Percentiles rank a stretch among this genome's conserved stretches.
phyloP scores from a whole-genome alignment of 2,329 filamentous ascomycete genomes.

The Thyridium curvatum region DNA sequence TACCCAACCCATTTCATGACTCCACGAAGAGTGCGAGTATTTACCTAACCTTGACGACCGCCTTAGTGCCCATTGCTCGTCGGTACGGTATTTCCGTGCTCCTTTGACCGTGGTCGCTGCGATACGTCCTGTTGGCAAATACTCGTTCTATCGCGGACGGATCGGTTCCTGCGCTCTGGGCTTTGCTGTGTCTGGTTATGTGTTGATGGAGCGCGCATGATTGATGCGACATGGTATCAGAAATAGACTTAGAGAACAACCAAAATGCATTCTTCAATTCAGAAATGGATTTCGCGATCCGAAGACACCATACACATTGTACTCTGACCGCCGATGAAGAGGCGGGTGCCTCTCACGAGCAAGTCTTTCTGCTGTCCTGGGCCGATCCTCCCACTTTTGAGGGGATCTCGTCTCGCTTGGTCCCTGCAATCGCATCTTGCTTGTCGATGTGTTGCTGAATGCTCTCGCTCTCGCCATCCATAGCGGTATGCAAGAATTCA shows the following conservation, averaged over 20 bases:
- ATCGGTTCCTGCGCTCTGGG: conserved; percentile 2
- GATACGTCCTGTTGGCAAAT: conserved; percentile 4
- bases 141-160: conserved; percentile 4
- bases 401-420: neutral
- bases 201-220: neutral
- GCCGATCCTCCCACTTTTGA: neutral
- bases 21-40: too few relatives aligned
- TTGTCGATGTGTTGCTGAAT: neutral
- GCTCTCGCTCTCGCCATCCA: too few relatives aligned
- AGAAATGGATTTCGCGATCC: neutral
- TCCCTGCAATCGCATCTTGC: neutral
- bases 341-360: neutral
- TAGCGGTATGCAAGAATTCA: neutral
- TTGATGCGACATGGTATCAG: neutral
- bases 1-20: conserved; percentile 4
- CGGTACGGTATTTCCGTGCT: too few relatives aligned
- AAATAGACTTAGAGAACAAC: neutral
- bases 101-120: conserved; percentile 4
- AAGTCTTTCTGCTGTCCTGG: neutral
- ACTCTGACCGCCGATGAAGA: neutral
- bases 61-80: too few relatives aligned
- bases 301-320: neutral
- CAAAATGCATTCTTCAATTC: neutral
- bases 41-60: conserved; percentile 3
- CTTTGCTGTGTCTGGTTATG: conserved; percentile 1